phyloP scores from a whole-genome alignment of 164 flowering plant species.

The Platanus orientalis region DNA sequence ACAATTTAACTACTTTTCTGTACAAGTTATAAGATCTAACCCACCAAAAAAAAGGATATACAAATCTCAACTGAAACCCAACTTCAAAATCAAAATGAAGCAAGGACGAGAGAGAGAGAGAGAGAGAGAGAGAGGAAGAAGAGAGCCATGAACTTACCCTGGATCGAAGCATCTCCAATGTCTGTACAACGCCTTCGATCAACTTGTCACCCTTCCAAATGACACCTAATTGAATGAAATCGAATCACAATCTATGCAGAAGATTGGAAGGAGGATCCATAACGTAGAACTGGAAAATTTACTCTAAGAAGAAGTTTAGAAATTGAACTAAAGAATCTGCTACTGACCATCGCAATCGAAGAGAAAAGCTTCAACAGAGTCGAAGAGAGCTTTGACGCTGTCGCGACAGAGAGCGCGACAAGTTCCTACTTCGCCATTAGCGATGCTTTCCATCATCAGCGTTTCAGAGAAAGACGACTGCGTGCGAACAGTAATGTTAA shows the following conservation, averaged over 20 bases:
- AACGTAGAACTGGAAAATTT: background rate
- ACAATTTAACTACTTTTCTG: background rate
- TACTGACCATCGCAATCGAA: conserved; percentile 92
- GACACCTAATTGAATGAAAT: conserved; percentile 45
- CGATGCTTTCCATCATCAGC: no score
- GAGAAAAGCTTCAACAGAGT: conserved; percentile 80
- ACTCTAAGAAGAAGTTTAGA: background rate
- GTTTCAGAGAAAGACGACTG: no score
- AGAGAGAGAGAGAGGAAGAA: background rate
- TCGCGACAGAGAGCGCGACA: conserved; percentile 35
- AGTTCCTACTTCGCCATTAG: background rate
- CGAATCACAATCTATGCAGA: no score
- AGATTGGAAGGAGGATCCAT: background rate
- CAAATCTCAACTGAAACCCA: no score
- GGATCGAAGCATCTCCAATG: conserved; percentile 69
- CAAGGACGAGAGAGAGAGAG: no score
- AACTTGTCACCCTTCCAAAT: conserved; percentile 93
- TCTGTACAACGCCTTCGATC: conserved; percentile 71
- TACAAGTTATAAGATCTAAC: background rate
- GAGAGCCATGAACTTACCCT: conserved; percentile 31
- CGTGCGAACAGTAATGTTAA: no score
- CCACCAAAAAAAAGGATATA: background rate
- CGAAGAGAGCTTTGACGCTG: conserved; percentile 40
- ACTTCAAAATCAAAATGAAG: no score
- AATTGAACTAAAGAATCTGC: background rate